Evolutionary conservation across 257 asterid genomes (phyloP).

Genomic region (Gardenia jasminoides): DNA sequence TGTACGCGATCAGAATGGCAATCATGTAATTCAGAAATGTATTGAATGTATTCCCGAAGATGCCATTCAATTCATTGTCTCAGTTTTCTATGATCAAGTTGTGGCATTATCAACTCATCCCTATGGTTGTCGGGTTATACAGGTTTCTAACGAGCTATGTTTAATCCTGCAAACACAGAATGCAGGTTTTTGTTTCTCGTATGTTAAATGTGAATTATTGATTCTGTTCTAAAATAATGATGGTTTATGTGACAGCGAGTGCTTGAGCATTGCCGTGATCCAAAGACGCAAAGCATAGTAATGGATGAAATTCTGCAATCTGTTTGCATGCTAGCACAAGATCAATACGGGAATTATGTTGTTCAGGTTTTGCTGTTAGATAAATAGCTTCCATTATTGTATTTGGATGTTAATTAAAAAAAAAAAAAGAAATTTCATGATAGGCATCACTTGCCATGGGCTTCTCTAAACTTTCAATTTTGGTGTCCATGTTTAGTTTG

Average conservation of each 20-base stretch:
- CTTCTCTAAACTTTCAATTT: background rate
- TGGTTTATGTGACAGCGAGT: conserved; percentile 52
- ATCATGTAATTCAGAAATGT: conserved; percentile 84
- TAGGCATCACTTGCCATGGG: background rate
- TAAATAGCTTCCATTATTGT: background rate
- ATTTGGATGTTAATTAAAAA: too few species aligned
- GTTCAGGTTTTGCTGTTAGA: conserved; percentile 54
- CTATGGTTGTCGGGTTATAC: conserved; percentile 87
- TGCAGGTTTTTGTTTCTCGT: background rate
- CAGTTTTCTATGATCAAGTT: conserved; percentile 62
- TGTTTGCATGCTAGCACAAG: conserved; percentile 71
- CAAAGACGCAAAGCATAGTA: conserved; percentile 58
- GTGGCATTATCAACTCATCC: conserved; percentile 77
- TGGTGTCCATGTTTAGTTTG: background rate
- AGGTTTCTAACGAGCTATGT: conserved; percentile 35
- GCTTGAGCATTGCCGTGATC: conserved; percentile 65
- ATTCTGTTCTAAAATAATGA: conserved; percentile 23
- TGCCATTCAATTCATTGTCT: conserved; percentile 57
- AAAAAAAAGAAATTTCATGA: background rate
- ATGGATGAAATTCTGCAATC: conserved; percentile 70
- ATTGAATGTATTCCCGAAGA: conserved; percentile 79
- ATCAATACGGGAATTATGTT: conserved; percentile 84
- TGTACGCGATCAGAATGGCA: conserved; percentile 86
- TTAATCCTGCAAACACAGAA: background rate
- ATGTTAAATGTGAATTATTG: conserved; percentile 8